Base-by-base conservation (phyloP, 2,329 filamentous ascomycete species). In the Orbilia oligospora region DNA sequence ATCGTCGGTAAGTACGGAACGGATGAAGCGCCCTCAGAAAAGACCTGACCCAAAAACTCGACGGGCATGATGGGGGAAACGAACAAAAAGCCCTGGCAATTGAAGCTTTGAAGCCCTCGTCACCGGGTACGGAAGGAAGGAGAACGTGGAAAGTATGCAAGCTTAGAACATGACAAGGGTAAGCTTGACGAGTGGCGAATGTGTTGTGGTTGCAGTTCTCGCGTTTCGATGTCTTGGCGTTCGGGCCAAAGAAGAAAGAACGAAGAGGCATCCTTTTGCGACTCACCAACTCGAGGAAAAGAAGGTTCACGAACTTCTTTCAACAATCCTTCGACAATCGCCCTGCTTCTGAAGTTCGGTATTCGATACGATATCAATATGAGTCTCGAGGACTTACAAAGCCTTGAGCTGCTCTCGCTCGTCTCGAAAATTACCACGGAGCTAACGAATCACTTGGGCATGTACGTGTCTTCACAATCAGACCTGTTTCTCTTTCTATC, bases 341-440 rank as follows among this genome's bases (percentile, higher is more conserved):
- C 55, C 27, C 14, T n/a, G 14, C 38, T 30, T 5, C 58, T n/a
- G 10, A 24, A 20, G 3, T 20, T n/a, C 14, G 9, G 38, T 36
- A 41, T 41, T 16, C 27, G 5, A 1, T 36, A 27, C 12, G 2
- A 18, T 16, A n/a, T 18, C 48, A 79, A 81, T 64, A 81, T 81
- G 67, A 78, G 82, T 81, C 97, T 97, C 93, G 94, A 97, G 84
- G 95, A 97, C 83, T 89, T 99, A 81, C 90, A 93, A 84, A 92
- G 93, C 82, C 90, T 99, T 83, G 96, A 99, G 88, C 88, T 97
- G 79, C 89, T 99, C 68, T 97, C 94, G 82, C 91, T 99, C 83
- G 94, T 98, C 71, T 96, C 93, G 64, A 97, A 95, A 85, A 93
- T 99, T 82, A 94, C 94, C 14, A 95, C 92, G 18, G 96, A 99